Conservation (phyloP, 2,329 filamentous ascomycete genomes). For the Neospermospora avenae region DNA sequence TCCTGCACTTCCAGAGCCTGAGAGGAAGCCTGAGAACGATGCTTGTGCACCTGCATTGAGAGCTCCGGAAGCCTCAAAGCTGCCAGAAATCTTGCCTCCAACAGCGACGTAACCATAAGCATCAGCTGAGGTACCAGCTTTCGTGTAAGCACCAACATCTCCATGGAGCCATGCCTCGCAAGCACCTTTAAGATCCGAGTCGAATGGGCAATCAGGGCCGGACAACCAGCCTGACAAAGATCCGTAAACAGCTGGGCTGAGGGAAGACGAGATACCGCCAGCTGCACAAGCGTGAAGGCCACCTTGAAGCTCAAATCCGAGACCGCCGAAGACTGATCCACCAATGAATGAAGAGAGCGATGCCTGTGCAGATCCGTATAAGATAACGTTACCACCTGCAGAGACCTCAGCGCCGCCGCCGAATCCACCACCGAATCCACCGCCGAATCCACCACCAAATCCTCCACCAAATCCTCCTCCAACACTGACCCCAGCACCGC, state of each 20-base stretch:
- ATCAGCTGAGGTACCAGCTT: not conserved
- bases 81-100: not conserved
- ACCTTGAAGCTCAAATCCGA: not conserved
- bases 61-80: not conserved
- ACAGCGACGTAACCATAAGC: slow-evolving; percentile 1
- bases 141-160: not conserved
- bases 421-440: not conserved
- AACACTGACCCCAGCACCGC: not conserved
- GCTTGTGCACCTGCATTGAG: not conserved
- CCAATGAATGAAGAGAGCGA: not conserved
- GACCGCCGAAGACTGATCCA: not conserved
- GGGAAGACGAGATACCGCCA: not conserved
- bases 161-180: not conserved
- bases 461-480: not conserved
- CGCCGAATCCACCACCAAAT: not conserved
- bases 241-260: not conserved
- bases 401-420: not conserved
- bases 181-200: not conserved
- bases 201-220: not conserved
- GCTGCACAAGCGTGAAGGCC: not conserved
- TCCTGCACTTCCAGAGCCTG: not conserved
- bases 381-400: not conserved
- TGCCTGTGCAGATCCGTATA: not conserved
- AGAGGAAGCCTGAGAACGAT: not conserved
- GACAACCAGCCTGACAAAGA: not conserved